A percentile compares a stretch with the other conserved stretches of the same genome.
Evolutionary conservation across 352 stramenopile genomes (phyloP).

Genomic region (Globisporangium iwayamae): DNA sequence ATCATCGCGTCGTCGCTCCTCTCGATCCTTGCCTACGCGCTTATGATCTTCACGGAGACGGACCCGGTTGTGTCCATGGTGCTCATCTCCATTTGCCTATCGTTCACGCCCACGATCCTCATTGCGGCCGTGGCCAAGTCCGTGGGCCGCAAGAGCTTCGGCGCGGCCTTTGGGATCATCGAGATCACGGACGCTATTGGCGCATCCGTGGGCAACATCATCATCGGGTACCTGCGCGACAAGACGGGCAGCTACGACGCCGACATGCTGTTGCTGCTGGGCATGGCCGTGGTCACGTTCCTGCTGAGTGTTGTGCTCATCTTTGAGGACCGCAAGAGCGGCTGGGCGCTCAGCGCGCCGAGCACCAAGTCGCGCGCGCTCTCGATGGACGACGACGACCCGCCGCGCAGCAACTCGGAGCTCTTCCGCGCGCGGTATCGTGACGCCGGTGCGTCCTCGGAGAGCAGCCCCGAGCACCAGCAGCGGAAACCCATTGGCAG

Average conservation of each 20-base stretch:
- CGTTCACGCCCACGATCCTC: constrained; percentile 85
- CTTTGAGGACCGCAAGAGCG: constrained; percentile 52
- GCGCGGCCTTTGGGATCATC: constrained; percentile 85
- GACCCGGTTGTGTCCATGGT: constrained; percentile 83
- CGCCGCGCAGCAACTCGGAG: constrained; percentile 30
- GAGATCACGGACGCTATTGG: constrained; percentile 83
- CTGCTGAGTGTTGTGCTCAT: constrained; percentile 68
- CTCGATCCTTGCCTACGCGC: constrained; percentile 71
- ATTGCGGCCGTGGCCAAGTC: constrained; percentile 85
- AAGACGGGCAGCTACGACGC: constrained; percentile 71
- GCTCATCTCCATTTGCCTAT: constrained; percentile 83
- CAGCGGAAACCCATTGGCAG: too few species aligned
- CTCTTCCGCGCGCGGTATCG: constrained; percentile 36
- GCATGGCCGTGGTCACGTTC: constrained; percentile 63
- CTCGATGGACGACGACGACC: constrained; percentile 64
- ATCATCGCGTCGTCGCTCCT: constrained; percentile 67
- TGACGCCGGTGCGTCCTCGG: constrained; percentile 14
- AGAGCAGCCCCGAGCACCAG: constrained; percentile 17
- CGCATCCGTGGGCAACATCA: constrained; percentile 75
- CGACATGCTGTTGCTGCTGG: constrained; percentile 83
- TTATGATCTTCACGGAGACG: constrained; percentile 83
- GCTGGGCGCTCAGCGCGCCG: constrained; percentile 54
- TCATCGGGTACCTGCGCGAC: constrained; percentile 84
- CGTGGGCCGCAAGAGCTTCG: constrained; percentile 70
- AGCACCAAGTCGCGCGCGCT: constrained; percentile 47